These are phyloP conservation scores for Pyrenula massariospora DNA, from an alignment of 495 filamentous ascomycete genomes.

Conservation along the genomic window DNA sequence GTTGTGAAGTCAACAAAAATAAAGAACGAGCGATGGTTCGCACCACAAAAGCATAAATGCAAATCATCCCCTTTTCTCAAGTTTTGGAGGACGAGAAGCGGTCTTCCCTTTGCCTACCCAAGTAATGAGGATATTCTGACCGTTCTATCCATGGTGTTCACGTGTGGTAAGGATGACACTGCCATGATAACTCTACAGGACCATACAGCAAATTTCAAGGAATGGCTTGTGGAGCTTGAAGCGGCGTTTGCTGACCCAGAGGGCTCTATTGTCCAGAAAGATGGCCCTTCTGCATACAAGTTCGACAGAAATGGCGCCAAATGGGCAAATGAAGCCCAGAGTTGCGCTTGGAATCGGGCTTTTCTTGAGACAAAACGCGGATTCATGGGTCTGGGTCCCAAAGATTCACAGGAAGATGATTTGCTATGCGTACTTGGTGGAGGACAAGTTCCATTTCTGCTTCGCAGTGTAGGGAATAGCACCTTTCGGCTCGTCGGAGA, in stretches of 20 bases:
- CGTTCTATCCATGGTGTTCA: not conserved
- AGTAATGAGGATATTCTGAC: not conserved
- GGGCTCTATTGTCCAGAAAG: not conserved
- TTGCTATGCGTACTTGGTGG: slow-evolving; percentile 7
- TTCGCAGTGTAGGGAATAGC: slow-evolving; percentile 2
- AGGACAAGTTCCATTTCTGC: slow-evolving; percentile 3
- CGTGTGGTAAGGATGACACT: not conserved
- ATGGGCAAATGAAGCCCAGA: not conserved
- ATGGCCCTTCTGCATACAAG: not conserved
- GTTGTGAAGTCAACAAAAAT: not conserved
- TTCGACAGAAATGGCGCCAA: not conserved
- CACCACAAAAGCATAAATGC: not conserved
- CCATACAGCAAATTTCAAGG: not conserved
- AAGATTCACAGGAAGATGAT: slow-evolving; percentile 2
- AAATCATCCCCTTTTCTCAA: not conserved
- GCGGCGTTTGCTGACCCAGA: not conserved
- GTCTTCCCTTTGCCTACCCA: not conserved
- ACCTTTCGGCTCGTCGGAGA: slow-evolving; percentile 8
- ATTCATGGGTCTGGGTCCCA: slow-evolving; percentile 8
- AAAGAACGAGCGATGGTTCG: not conserved
- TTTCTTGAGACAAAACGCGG: slow-evolving; percentile 4
- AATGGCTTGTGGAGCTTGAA: not conserved
- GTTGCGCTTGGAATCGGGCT: not conserved
- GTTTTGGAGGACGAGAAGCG: not conserved
- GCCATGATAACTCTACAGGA: not conserved